Evolutionary conservation across 2,329 filamentous ascomycete genomes (phyloP).

Genomic region (Triangularia verruculosa): DNA sequence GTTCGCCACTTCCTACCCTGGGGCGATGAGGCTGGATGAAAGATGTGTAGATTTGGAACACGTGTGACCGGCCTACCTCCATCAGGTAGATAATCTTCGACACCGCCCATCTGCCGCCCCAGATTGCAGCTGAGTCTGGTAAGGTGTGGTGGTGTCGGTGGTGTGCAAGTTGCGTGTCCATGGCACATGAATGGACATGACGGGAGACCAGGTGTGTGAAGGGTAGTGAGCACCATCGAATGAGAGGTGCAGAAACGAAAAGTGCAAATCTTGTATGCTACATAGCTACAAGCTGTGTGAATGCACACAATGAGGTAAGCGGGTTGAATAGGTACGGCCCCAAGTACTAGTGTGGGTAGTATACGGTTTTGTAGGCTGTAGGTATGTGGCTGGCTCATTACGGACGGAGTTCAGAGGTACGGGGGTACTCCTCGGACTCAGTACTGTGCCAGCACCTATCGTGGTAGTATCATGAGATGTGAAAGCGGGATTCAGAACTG

Average conservation of each 20-base stretch:
- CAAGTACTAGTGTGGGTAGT: no score
- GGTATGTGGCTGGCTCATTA: background rate
- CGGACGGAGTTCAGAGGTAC: background rate
- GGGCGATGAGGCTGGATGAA: background rate
- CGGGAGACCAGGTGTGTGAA: background rate
- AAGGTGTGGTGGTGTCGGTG: background rate
- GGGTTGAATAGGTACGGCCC: no score
- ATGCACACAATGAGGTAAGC: background rate
- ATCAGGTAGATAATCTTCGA: background rate
- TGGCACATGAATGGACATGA: background rate
- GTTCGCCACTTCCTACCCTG: background rate
- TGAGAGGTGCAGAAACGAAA: slow-evolving; percentile 8
- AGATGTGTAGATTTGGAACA: background rate
- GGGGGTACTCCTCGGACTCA: background rate
- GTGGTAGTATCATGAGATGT: background rate
- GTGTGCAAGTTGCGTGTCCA: background rate
- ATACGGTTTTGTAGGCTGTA: background rate
- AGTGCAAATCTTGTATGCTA: slow-evolving; percentile 1
- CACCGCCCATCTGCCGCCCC: background rate
- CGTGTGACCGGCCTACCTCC: background rate
- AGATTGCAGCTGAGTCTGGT: background rate
- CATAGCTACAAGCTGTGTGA: no score
- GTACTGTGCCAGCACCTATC: background rate
- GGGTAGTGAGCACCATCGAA: background rate
- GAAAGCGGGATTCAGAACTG: background rate